Conservation (phyloP, 768 basidiomycete genomes). For the Macrocybe gigantea region DNA sequence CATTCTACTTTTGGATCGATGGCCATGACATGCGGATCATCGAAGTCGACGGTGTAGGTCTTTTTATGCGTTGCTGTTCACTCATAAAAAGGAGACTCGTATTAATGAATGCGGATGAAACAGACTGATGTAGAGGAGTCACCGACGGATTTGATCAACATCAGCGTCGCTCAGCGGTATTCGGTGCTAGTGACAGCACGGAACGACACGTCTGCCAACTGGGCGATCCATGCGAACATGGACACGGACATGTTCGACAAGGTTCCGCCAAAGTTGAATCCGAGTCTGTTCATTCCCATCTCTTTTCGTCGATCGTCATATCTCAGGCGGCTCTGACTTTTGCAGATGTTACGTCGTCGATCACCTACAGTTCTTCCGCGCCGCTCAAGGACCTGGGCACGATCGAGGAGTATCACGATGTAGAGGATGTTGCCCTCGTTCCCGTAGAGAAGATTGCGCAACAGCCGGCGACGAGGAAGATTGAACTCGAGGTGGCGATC, state of each 20-base stretch:
- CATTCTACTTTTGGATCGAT: conserved; percentile 86
- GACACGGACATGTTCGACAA: conserved; percentile 86
- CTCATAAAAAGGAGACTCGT: too few relatives aligned
- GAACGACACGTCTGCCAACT: conserved; percentile 81
- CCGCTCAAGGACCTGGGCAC: conserved; percentile 46
- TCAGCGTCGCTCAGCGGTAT: conserved; percentile 90
- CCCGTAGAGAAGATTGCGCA: conserved; percentile 53
- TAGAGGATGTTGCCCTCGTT: conserved; percentile 64
- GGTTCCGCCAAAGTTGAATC: conserved; percentile 63
- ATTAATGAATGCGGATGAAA: conserved; percentile 1
- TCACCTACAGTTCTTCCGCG: conserved; percentile 62
- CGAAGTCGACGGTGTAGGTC: conserved; percentile 74
- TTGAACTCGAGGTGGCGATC: conserved; percentile 71
- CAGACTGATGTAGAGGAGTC: conserved; percentile 76
- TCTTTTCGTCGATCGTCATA: not conserved
- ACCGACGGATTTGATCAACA: conserved; percentile 61
- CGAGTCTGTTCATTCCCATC: conserved; percentile 45
- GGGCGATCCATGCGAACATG: conserved; percentile 88
- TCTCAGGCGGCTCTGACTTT: not conserved
- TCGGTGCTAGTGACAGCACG: conserved; percentile 88
- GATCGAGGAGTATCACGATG: conserved; percentile 51
- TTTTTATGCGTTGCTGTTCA: not conserved
- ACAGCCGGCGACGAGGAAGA: conserved; percentile 44
- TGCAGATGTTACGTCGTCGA: conserved; percentile 75
- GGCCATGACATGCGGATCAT: conserved; percentile 83